Evolutionary conservation across 176 grass and related monocot species (phyloP), one percentile per base, ranked within the genome.

Genomic region (Oryza longistaminata): DNA sequence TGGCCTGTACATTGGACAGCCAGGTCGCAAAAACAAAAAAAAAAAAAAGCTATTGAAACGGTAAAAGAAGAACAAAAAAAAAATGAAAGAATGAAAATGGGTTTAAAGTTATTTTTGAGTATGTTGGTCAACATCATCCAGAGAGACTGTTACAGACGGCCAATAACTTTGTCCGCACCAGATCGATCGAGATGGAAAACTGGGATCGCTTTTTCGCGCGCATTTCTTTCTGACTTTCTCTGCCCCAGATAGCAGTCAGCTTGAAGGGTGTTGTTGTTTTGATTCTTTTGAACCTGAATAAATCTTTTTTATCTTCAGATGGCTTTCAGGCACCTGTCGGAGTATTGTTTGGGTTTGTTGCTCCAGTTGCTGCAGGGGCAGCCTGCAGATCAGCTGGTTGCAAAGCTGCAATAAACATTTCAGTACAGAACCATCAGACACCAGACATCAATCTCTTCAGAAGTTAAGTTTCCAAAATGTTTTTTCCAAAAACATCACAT

Each of bases 131-230:
- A 71, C 85, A 84, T 77, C 85, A 84, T 77, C 46, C 61, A 3
- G 70, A 84, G 68, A 52, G 29, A 75, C 81, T 90, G 89, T 80
- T 87, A 90, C 81, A 87, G 89, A 91, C 76, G 13, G 65, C 84
- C 76, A 87, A 81, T 91, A 81, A 84, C 52, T 76, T 87, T 13
- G 89, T 84, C 89, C 75, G 85, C 76, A 87, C 40, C 84, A 83
- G 84, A 80, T 70, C 80, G 70, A 55, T 68, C 27, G 80, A 87
- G 85, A 68, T 53, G 66, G 75, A 40, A 40, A 71, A 50, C 62
- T 66, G 66, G 75, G 34, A 71, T 66, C 62, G 42, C 50, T 5
- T 27, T 77, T 6, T 73, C 27, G 17, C 19, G 53, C 61, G 19
- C 21, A 40, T 52, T n/a, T 40, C 3, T 61, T n/a, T 16, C 14